Base-by-base conservation (phyloP, 2,329 filamentous ascomycete species). In the Exophiala calicioides region DNA sequence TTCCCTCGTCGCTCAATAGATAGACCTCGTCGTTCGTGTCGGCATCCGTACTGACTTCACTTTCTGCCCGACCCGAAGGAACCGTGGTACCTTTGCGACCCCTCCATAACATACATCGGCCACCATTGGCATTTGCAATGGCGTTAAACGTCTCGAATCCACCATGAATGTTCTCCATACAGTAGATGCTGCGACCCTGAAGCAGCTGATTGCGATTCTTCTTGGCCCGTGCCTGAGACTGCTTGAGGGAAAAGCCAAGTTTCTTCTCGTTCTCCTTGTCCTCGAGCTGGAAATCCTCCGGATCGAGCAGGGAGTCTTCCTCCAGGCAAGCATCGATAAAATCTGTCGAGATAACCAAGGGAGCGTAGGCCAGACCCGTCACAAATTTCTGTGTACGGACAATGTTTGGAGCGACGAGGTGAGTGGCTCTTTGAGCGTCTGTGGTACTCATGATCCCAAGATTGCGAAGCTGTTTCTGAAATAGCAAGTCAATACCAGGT, bases 341-440 rank as follows among this genome's bases (percentile, higher is more conserved):
- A 6, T 80, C 77, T 1, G 85, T 86, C 34, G 82, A 83, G 43
- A 97, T 78, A 32, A 97, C 80, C 1, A 80, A 77, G 0, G 90
- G 88, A 0, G 87, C 90, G 49, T 82, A 83, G 13, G 93, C 90
- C 20, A 98, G 72, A 9, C 90, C 89, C 52, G 85, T 86, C 38
- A 97, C 83, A 63, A 98, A 98, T 63, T 98, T 98, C 64, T 88
- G 83, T 0, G 93, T 98, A 27, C 93, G 85, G 24, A 96, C 81
- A 52, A 97, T 82, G 31, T 82, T 80, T 1, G 91, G 93, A 3
- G 91, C 91, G 24, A 89, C 90, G 8, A 98, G 79, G 64, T 95
- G 88, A 59, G 91, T 88, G 64, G 88, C 93, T 33, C 81, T 78
- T 36, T 80, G 79, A 19, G 82, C 82, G 61, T 95, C 87, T 58